Evolutionary conservation across 1,139 yeast genomes (phyloP), one percentile per base, ranked within the genome.

Genomic region (Pichia cactophila): DNA sequence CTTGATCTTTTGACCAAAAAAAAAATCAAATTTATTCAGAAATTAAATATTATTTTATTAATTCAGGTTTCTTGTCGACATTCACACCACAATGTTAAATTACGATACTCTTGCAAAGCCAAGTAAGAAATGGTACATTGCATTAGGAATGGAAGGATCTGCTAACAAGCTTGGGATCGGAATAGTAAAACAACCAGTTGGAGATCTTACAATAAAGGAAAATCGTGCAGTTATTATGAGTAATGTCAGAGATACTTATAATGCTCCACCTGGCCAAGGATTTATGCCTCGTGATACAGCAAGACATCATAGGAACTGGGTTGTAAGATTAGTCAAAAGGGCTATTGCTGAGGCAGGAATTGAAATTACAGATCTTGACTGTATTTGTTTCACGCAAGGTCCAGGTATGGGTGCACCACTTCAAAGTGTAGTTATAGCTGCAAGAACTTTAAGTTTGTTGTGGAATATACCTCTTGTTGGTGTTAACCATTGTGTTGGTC

Each of bases 331-430:
- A 38, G 80, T 88, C 45, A 81, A 80, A 58, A 63, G 62, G 39
- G 86, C 97, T 0, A 63, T 92, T 48, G 64, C 64, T 3, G 92
- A 83, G 42, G 84, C 96, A 3, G 65, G 69, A 0, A 64, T 88
- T n/a, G 49, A 57, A 2, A 74, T 76, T 0, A 47, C 63, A 2
- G 94, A 88, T 47, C 68, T 92, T 29, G 96, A 90, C 66, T 89
- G 95, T 59, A 86, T 92, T 48, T 89, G 97, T 65, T 92, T 90
- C 65, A 92, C 97, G 1, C 95, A 86, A 66, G 99, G 98, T 5
- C 98, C 98, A 0, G 99, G 99, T 1, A 94, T 92, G 98, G 99
- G 98, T 3, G 97, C 97, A 1, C 99, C 98, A 0, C 70, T 92
- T 51, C 96, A 92, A 60, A 81, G 94, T 55, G 97, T 89, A 39